Evolutionary conservation across 345 rosid genomes (phyloP).

Genomic region (Salix dunnii): DNA sequence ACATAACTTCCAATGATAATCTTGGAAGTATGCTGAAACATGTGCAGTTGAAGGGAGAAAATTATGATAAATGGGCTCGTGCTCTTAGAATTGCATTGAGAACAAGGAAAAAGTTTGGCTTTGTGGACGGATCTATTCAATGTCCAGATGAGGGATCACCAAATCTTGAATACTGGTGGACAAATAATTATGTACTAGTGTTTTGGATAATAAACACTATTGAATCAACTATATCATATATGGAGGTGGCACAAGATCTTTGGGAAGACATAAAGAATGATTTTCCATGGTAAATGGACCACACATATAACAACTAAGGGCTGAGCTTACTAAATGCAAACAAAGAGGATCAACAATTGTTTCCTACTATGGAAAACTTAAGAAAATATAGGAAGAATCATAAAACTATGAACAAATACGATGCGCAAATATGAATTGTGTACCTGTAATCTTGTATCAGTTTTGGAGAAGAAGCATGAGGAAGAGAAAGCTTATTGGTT

Average conservation of each 20-base stretch:
- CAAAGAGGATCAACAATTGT: not conserved
- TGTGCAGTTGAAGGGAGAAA: slow-evolving; percentile 1
- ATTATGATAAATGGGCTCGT: not conserved
- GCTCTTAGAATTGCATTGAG: not conserved
- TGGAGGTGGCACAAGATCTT: not conserved
- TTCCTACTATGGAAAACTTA: not conserved
- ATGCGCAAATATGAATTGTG: not conserved
- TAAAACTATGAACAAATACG: not conserved
- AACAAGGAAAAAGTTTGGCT: not conserved
- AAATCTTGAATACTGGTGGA: not conserved
- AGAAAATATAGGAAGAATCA: not conserved
- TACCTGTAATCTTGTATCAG: not conserved
- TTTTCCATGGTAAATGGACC: slow-evolving; percentile 1
- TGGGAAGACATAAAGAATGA: not conserved
- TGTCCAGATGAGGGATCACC: not conserved
- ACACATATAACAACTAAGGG: not conserved
- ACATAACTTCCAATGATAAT: not conserved
- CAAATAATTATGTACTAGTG: not conserved
- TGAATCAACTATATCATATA: not conserved
- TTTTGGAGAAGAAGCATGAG: not conserved
- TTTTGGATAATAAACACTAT: not conserved
- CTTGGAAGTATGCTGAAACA: not conserved
- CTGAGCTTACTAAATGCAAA: not conserved
- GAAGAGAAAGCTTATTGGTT: not conserved
- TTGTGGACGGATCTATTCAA: not conserved